phyloP scores from a whole-genome alignment of 2,329 filamentous ascomycete species.

The Cladosporium sp. region DNA sequence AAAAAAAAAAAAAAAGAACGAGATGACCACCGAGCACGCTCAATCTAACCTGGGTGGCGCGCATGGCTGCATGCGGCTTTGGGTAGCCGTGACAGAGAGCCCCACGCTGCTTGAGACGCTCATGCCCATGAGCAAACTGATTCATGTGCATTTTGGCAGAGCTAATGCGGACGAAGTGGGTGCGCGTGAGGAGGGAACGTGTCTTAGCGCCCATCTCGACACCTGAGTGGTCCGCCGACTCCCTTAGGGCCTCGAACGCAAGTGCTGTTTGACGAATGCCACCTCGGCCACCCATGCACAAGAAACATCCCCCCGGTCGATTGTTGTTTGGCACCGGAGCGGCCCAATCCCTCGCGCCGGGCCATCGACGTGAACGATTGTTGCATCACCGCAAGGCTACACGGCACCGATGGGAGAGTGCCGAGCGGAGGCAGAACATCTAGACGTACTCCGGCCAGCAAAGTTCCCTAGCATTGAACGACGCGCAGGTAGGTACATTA shows the following conservation, averaged over 20 bases:
- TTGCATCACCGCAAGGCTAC: conserved; percentile 14
- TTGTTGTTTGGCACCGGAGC: conserved; percentile 17
- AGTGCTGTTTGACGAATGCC: neutral
- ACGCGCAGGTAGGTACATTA: neutral
- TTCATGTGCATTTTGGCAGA: conserved; percentile 9
- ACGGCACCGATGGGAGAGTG: conserved; percentile 13
- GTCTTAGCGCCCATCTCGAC: conserved; percentile 2
- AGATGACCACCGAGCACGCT: neutral
- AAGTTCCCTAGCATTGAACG: neutral
- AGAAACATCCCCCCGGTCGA: neutral
- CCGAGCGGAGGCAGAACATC: conserved; percentile 8
- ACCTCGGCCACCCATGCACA: neutral
- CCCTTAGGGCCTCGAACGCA: neutral
- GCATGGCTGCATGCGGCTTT: conserved; percentile 11
- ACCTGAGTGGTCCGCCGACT: neutral
- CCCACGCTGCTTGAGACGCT: conserved; percentile 13
- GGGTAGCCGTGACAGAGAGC: conserved; percentile 11
- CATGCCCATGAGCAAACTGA: conserved; percentile 9
- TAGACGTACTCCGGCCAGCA: conserved; percentile 1
- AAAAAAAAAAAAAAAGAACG: neutral
- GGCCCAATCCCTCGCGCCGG: conserved; percentile 21
- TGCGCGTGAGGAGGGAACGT: conserved; percentile 11
- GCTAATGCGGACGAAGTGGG: conserved; percentile 15
- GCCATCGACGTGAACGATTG: conserved; percentile 11
- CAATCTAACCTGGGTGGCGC: conserved; percentile 9